Base-by-base conservation (phyloP, 2,329 filamentous ascomycete species). In the Bipolaris cookei region DNA sequence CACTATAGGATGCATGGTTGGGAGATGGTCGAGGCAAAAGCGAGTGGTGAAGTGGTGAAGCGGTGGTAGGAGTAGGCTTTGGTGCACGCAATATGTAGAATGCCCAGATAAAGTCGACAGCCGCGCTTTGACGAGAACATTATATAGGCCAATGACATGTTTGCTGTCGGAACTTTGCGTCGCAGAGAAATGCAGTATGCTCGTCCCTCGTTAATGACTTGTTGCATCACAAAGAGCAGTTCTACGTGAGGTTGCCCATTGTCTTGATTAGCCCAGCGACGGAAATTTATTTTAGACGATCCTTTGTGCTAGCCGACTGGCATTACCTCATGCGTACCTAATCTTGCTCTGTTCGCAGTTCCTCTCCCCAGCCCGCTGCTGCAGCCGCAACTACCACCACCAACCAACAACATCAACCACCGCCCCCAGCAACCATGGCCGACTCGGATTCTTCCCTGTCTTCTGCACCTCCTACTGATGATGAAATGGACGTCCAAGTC, bases 391-490 rank as follows among this genome's bases (percentile, higher is more conserved):
- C 61, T 56, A 56, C 64, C 54, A 65, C 66, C 52, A 65, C 64
- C 62, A 62, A 62, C 66, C 53, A 67, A 61, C 63, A 62, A 52
- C 60, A 42, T n/a, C 58, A 52, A 54, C 53, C 41, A 51, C 42
- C 51, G 45, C 51, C 59, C 56, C 68, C 74, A 64, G 61, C 70
- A 67, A 77, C 66, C 74, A 83, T 83, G 77, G 82, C 80, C 59
- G 84, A 85, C 68, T 81, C 83, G 38, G 84, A 86, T 58, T 81
- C 83, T 41, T 76, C 74, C 21, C 77, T 87, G 46, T 87, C 85
- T 32, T 86, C 85, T 46, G 81, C 83, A 44, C 83, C 84, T 13
- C 81, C 84, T 20, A 82, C 82, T 38, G 85, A 88, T 66, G 84
- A 88, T 68, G 86, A 88, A 67, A 72, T 75, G 71, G 63, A 68